Base-by-base conservation (phyloP, 108 stramenopile species). In the Pseudonitzschia multiseries region DNA sequence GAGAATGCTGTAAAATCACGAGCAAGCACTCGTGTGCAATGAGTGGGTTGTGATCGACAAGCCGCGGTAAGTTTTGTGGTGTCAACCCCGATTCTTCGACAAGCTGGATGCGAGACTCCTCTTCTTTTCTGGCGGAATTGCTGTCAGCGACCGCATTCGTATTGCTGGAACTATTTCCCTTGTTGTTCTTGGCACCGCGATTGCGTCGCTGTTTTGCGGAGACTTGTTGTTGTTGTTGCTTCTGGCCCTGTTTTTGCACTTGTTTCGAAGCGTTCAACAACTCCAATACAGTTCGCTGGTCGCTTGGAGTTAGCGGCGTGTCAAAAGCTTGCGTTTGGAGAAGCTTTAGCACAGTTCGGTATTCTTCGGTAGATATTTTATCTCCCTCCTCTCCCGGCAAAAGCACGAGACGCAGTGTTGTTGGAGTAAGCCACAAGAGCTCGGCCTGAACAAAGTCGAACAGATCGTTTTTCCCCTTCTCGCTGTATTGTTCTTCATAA, bases 11-110 rank as follows among this genome's bases (percentile, higher is more conserved):
- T 78, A 97, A 76, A 57, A 99, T 82, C 50, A 82, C 83, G 36
- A 96, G 71, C 67, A 99, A 80, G 75, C 95, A 96, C 75, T 97
- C 96, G 26, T 92, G 85, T 21, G 98, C 97, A 28, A 98, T 82
- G 69, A 94, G 78, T 13, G 98, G 97, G 75, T 98, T 98, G 65
- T 97, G 90, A 79, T 98, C 97, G n/a, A 99, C 98, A 54, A 99
- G 88, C 36, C 76, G 83, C 15, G 95, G 93, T 20, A 98, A 81
- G 70, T 91, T 99, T 62, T 84, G 93, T 3, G 97, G 95, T 9
- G 93, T 90, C 62, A 99, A 75, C 4, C 96, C 96, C 2, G 86
- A 86, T 61, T 94, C 86, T 36, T 74, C 61, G 12, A 94, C 75
- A 48, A 91, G 71, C 40, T 81, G 72, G 15, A 80, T 59, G 32